These are phyloP conservation scores for Calonectria hawksworthii DNA, from an alignment of 2,329 filamentous ascomycete genomes.

Conservation along the genomic window DNA sequence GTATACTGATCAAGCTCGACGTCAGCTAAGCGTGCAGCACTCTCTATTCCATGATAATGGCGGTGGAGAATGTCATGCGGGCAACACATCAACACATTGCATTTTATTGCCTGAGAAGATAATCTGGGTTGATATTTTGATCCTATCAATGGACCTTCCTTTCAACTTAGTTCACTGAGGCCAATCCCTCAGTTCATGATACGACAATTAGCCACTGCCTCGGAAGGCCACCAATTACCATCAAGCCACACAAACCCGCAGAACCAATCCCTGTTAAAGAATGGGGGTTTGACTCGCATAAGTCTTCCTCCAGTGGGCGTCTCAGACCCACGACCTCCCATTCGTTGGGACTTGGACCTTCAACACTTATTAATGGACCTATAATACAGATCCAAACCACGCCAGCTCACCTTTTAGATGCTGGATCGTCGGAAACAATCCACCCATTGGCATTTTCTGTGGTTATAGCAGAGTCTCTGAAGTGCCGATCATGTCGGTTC, in stretches of 20 bases:
- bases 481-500: constrained; percentile 55
- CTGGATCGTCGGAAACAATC: not conserved
- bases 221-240: constrained; percentile 21
- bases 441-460: constrained; percentile 4
- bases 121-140: constrained; percentile 66
- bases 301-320: constrained; percentile 7
- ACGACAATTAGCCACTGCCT: constrained; percentile 36
- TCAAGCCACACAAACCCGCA: constrained; percentile 31
- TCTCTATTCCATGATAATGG: constrained; percentile 8
- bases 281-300: constrained; percentile 20
- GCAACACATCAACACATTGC: constrained; percentile 31
- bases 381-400: constrained; percentile 7
- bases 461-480: constrained; percentile 56
- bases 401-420: constrained; percentile 13
- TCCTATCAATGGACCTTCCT: constrained; percentile 61
- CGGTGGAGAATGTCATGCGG: constrained; percentile 6
- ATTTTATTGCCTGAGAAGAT: constrained; percentile 47
- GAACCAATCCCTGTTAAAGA: constrained; percentile 21
- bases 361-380: constrained; percentile 3
- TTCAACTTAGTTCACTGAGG: constrained; percentile 64
- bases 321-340: not conserved
- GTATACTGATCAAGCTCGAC: constrained; percentile 16
- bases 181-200: constrained; percentile 65
- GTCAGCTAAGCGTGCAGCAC: constrained; percentile 20
- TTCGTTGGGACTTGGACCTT: not conserved